phyloP scores from a whole-genome alignment of 805 yeast genomes.

The Saccharomycopsis guyanensis region DNA sequence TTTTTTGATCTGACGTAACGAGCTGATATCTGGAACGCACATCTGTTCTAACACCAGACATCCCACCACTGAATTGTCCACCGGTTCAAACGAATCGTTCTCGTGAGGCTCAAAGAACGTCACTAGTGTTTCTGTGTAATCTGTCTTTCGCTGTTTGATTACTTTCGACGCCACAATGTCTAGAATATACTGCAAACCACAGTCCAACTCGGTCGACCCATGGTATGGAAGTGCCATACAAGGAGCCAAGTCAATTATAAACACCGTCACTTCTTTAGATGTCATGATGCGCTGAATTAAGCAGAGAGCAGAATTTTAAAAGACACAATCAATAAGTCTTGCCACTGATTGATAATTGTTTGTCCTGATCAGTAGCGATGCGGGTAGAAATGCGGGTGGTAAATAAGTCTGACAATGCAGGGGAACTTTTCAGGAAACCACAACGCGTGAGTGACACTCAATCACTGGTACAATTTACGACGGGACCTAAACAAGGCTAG shows the following conservation, averaged over 20 bases:
- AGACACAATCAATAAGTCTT: no score
- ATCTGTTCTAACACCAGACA: background rate
- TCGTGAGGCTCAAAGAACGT: background rate
- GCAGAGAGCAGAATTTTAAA: no score
- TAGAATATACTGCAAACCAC: slow-evolving; percentile 35
- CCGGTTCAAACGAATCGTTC: slow-evolving; percentile 10
- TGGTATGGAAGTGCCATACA: slow-evolving; percentile 29
- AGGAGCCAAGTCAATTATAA: slow-evolving; percentile 43
- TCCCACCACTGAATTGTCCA: slow-evolving; percentile 10
- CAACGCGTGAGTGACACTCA: no score
- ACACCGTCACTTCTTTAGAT: slow-evolving; percentile 31
- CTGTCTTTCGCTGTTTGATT: slow-evolving; percentile 32
- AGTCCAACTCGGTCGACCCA: slow-evolving; percentile 30
- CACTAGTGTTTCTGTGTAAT: slow-evolving; percentile 25
- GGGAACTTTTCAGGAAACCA: no score
- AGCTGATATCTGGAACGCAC: background rate
- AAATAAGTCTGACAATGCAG: no score
- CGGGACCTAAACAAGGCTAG: no score
- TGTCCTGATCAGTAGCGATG: background rate
- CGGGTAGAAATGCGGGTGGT: no score
- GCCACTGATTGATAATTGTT: no score
- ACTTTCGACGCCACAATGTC: slow-evolving; percentile 30
- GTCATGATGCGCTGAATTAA: no score
- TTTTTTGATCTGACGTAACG: background rate
- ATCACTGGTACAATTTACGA: no score